Conservation (phyloP, 495 filamentous ascomycete genomes). For the Tuber microsphaerosporum region DNA sequence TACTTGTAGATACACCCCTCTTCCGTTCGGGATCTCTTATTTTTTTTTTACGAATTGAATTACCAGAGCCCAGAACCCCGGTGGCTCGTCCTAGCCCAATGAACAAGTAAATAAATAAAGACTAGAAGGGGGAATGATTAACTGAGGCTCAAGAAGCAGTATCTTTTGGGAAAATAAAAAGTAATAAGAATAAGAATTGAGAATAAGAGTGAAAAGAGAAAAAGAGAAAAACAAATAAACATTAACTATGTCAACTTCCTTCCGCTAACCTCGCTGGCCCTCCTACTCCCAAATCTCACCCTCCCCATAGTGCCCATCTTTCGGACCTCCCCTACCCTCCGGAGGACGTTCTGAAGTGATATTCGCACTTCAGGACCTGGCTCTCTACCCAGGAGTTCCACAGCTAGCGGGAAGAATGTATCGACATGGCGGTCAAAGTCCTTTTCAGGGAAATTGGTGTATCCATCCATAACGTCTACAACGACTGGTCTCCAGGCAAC, state of each 20-base stretch:
- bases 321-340: conserved; percentile 73
- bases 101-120: background rate
- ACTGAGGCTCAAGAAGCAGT: background rate
- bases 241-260: conserved; percentile 18
- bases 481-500: conserved; percentile 94
- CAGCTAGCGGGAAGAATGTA: conserved; percentile 74
- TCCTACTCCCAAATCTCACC: conserved; percentile 26
- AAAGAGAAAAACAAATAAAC: background rate
- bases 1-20: background rate
- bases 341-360: conserved; percentile 66
- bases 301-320: conserved; percentile 30
- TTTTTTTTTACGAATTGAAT: background rate
- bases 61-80: background rate
- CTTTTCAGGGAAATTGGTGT: conserved; percentile 73
- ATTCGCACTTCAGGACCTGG: conserved; percentile 68
- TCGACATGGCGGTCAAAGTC: conserved; percentile 72
- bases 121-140: background rate
- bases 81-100: background rate
- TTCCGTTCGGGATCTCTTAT: background rate
- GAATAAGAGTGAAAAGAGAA: background rate
- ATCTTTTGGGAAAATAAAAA: background rate
- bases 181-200: background rate
- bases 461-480: conserved; percentile 94
- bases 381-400: conserved; percentile 78
- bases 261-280: conserved; percentile 32